Evolutionary conservation across 1,284 basidiomycete genomes (phyloP).

Genomic region (Ustilago xerochloae): DNA sequence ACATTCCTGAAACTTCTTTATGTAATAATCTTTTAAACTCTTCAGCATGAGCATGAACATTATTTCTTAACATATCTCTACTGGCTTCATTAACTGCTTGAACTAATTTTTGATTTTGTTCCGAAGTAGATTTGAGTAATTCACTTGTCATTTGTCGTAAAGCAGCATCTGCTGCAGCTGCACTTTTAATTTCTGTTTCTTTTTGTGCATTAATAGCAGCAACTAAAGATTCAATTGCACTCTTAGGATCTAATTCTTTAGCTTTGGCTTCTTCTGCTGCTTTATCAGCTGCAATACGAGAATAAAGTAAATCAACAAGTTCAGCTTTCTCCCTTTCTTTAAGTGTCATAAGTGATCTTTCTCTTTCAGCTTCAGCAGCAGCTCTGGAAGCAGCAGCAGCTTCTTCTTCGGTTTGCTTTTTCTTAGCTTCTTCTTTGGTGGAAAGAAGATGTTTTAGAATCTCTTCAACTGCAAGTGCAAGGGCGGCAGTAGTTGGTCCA

Average conservation of each 20-base stretch:
- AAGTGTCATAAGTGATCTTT: slow-evolving; percentile 19
- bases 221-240: slow-evolving; percentile 60
- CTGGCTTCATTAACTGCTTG: slow-evolving; percentile 52
- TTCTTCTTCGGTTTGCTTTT: slow-evolving; percentile 32
- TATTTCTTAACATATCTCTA: slow-evolving; percentile 55
- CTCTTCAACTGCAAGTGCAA: slow-evolving; percentile 60
- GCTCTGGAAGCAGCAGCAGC: slow-evolving; percentile 28
- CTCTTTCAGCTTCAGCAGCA: slow-evolving; percentile 26
- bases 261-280: slow-evolving; percentile 31
- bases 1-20: slow-evolving; percentile 55
- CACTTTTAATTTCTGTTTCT: slow-evolving; percentile 37
- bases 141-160: slow-evolving; percentile 50
- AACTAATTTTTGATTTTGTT: slow-evolving; percentile 56
- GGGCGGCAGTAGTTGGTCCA: slow-evolving; percentile 33
- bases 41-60: slow-evolving; percentile 56
- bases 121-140: slow-evolving; percentile 43
- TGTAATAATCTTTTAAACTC: slow-evolving; percentile 55
- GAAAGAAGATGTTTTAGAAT: slow-evolving; percentile 62
- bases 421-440: slow-evolving; percentile 54
- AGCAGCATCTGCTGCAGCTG: slow-evolving; percentile 42
- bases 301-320: slow-evolving; percentile 46
- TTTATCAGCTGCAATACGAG: slow-evolving; percentile 34
- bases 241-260: slow-evolving; percentile 53
- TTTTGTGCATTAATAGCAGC: slow-evolving; percentile 55
- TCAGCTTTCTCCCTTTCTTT: slow-evolving; percentile 51